These are phyloP conservation scores for Hypoxylon sp. DNA, from an alignment of 2,329 filamentous ascomycete species.

Conservation along the genomic window DNA sequence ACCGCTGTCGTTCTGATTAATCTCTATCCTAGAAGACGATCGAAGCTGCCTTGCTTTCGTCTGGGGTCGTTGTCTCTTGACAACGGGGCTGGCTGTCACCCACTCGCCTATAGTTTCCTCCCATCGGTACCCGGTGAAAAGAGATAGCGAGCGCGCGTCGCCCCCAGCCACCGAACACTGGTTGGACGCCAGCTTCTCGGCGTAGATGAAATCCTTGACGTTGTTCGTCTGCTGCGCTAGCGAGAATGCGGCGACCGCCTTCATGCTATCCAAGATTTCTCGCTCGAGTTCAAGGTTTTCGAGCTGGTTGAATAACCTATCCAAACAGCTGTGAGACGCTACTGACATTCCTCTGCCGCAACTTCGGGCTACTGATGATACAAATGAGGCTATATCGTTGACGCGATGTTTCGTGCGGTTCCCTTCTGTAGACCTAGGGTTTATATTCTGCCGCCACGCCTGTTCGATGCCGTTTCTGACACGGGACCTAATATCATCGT, in stretches of 20 bases:
- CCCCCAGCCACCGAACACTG: conserved; percentile 23
- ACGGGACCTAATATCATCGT: conserved; percentile 26
- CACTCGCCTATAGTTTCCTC: conserved; percentile 71
- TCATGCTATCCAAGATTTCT: conserved; percentile 57
- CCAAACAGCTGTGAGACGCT: conserved; percentile 50
- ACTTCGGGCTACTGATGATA: conserved; percentile 52
- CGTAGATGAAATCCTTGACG: conserved; percentile 67
- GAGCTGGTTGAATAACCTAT: conserved; percentile 59
- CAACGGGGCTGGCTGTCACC: conserved; percentile 64
- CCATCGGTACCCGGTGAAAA: conserved; percentile 62
- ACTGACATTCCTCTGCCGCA: conserved; percentile 50
- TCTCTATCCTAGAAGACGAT: conserved; percentile 37
- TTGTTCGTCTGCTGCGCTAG: conserved; percentile 68
- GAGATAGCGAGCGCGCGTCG: conserved; percentile 30
- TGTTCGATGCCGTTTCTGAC: conserved; percentile 41
- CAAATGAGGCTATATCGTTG: conserved; percentile 49
- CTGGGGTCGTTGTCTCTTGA: conserved; percentile 43
- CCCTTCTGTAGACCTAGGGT: conserved; percentile 31
- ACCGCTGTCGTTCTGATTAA: conserved; percentile 13
- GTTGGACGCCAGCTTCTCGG: conserved; percentile 59
- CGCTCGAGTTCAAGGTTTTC: conserved; percentile 54
- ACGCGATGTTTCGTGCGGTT: conserved; percentile 45
- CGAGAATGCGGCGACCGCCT: conserved; percentile 64
- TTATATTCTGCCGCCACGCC: conserved; percentile 33
- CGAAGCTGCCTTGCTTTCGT: conserved; percentile 45